Conservation (phyloP, 148 eudicot species). For the Nyssa sinensis region DNA sequence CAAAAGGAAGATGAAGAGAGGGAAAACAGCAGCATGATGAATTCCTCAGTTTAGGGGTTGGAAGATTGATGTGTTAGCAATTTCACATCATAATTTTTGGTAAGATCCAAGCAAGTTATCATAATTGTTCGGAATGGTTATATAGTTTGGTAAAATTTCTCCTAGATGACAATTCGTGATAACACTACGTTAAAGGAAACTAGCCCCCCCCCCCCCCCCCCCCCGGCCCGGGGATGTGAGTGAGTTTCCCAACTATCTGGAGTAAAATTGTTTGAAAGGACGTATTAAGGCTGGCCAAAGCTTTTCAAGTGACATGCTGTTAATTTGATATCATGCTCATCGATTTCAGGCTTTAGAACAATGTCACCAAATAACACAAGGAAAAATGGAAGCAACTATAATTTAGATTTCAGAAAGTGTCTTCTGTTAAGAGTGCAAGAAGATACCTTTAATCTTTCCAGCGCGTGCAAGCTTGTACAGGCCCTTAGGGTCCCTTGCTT, state of each 20-base stretch:
- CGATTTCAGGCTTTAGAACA: background rate
- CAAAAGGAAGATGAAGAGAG: background rate
- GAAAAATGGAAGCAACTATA: background rate
- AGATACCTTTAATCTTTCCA: slow-evolving; percentile 95
- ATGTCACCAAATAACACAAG: background rate
- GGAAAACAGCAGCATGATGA: no score
- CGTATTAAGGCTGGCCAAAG: background rate
- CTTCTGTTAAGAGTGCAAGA: no score
- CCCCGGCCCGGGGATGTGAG: no score
- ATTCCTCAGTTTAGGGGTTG: background rate
- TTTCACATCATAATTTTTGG: background rate
- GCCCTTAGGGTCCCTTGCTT: slow-evolving; percentile 96
- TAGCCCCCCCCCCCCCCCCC: no score
- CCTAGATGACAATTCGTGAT: no score
- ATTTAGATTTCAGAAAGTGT: no score
- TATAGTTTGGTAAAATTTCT: background rate
- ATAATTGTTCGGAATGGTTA: background rate
- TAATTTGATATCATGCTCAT: background rate
- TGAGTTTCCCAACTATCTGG: background rate
- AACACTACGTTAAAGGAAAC: background rate
- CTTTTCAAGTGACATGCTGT: background rate
- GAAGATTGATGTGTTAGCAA: background rate
- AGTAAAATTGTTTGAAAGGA: no score
- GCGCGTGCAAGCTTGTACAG: slow-evolving; percentile 93
- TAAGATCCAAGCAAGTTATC: background rate